Conservation (phyloP, 2,329 filamentous ascomycete species). For the Escovopsis sp. region DNA sequence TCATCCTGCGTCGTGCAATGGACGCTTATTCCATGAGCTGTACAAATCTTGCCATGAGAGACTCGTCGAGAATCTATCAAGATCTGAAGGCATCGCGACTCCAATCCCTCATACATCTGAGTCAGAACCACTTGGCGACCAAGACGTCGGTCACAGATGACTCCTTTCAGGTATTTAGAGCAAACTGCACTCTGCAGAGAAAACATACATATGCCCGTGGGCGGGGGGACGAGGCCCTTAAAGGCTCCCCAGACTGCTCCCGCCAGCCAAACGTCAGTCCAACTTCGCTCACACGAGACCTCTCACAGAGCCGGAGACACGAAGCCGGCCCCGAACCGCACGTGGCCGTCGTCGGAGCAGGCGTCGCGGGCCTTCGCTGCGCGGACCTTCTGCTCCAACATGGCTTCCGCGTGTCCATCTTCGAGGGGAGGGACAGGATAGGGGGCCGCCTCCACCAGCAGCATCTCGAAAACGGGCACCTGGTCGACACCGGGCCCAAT, state of each 20-base stretch:
- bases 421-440: conserved; percentile 52
- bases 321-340: conserved; percentile 27
- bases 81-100: conserved; percentile 30
- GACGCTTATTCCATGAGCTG: conserved; percentile 38
- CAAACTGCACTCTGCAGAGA: no score
- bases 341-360: conserved; percentile 55
- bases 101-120: conserved; percentile 19
- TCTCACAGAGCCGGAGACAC: conserved; percentile 2
- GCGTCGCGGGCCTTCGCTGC: conserved; percentile 55
- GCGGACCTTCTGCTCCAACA: conserved; percentile 51
- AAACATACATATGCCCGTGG: background rate
- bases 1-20: conserved; percentile 20
- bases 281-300: background rate
- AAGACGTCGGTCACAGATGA: conserved; percentile 17
- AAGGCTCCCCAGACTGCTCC: background rate
- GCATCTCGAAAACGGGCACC: conserved; percentile 29
- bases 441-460: conserved; percentile 49
- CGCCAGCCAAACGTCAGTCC: background rate
- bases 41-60: conserved; percentile 27
- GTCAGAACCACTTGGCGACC: conserved; percentile 16
- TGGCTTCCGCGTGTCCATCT: conserved; percentile 52
- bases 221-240: no score
- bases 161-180: conserved; percentile 21
- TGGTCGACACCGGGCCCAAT: conserved; percentile 54
- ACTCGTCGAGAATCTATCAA: conserved; percentile 33